These are phyloP conservation scores for Talaromyces sp. DNA, from an alignment of 2,329 filamentous ascomycete genomes.

Conservation along the genomic window DNA sequence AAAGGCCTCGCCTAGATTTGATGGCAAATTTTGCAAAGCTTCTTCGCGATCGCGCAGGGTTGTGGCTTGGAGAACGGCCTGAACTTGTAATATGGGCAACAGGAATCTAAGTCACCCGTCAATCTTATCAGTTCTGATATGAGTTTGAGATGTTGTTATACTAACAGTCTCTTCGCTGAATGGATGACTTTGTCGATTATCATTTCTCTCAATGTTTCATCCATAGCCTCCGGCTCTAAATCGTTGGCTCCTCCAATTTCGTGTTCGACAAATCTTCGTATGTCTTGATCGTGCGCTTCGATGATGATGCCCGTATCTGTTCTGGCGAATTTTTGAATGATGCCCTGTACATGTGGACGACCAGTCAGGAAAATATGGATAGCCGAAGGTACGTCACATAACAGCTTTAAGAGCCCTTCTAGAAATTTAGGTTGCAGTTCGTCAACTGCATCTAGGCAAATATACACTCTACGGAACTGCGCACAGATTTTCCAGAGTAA, in stretches of 20 bases:
- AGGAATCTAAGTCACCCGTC: neutral
- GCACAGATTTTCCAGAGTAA: neutral
- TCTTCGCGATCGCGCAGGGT: conserved; percentile 10
- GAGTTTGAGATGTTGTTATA: conserved; percentile 8
- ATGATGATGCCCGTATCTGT: conserved; percentile 15
- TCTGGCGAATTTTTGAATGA: conserved; percentile 27
- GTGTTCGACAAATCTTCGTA: conserved; percentile 16
- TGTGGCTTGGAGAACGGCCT: conserved; percentile 10
- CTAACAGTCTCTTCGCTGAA: conserved; percentile 18
- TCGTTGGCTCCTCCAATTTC: conserved; percentile 18
- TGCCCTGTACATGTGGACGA: conserved; percentile 17
- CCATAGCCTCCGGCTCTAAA: conserved; percentile 19
- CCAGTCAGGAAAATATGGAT: conserved; percentile 18
- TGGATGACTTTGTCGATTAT: conserved; percentile 16
- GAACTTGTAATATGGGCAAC: conserved; percentile 11
- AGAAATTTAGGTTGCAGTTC: conserved; percentile 11
- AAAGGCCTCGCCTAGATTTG: neutral
- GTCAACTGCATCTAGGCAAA: conserved; percentile 19
- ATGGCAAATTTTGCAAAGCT: conserved; percentile 3
- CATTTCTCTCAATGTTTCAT: conserved; percentile 14
- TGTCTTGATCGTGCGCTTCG: conserved; percentile 16
- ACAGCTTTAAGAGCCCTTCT: conserved; percentile 7
- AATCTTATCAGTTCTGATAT: neutral
- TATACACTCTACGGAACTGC: conserved; percentile 15
- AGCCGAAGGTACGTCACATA: conserved; percentile 14